A percentile compares a stretch with the other conserved stretches of the same genome.
These are phyloP conservation scores for Fusarium torreyae DNA, from an alignment of 2,329 filamentous ascomycete genomes.

Conservation along the genomic window DNA sequence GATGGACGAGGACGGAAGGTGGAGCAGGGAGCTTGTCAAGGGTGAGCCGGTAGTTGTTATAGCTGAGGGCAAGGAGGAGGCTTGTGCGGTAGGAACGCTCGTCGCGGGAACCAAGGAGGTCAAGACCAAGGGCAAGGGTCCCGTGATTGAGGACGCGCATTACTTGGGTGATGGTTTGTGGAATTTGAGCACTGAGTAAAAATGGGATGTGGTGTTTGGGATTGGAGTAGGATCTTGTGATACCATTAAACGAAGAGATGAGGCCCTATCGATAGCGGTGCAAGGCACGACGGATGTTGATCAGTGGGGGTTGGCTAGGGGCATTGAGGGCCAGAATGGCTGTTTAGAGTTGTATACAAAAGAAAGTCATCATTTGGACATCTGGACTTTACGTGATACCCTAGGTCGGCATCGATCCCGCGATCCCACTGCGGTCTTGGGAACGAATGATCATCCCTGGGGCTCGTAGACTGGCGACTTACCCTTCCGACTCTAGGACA, in stretches of 20 bases:
- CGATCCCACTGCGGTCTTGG: no score
- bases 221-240: constrained; percentile 32
- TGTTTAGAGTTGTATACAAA: neutral
- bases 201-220: neutral
- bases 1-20: constrained; percentile 66
- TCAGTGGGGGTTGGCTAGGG: neutral
- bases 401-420: no score
- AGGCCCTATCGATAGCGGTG: constrained; percentile 7
- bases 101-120: constrained; percentile 91
- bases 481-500: no score
- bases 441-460: no score
- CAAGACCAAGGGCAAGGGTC: constrained; percentile 93
- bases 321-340: neutral
- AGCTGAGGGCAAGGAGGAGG: constrained; percentile 94
- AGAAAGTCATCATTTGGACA: neutral
- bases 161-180: constrained; percentile 95
- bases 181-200: constrained; percentile 73
- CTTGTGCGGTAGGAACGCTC: constrained; percentile 88
- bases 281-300: neutral
- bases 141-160: constrained; percentile 94
- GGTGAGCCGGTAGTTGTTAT: constrained; percentile 90
- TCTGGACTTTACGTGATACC: neutral
- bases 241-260: constrained; percentile 36
- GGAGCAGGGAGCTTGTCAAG: constrained; percentile 78
- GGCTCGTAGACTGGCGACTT: no score